These are phyloP conservation scores for Boletus subluridellus DNA, from an alignment of 1,284 basidiomycete species.

Conservation along the genomic window DNA sequence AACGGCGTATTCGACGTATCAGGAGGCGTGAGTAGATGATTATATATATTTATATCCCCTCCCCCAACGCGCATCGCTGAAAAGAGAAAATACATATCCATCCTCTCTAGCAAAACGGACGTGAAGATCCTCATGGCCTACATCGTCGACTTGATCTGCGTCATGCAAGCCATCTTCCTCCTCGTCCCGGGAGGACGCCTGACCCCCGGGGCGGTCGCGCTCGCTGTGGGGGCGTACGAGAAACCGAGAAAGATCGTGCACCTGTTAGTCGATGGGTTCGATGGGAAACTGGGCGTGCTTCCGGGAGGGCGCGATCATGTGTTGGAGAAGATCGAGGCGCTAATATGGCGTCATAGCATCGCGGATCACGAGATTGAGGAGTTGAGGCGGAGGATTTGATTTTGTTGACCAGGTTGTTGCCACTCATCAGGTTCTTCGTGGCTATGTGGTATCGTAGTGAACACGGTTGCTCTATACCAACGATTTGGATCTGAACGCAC, in stretches of 20 bases:
- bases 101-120: conserved; percentile 2
- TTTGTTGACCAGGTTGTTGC: background rate
- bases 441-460: background rate
- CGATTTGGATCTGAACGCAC: background rate
- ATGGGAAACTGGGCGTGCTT: background rate
- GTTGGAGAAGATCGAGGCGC: conserved; percentile 10
- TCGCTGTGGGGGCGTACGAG: conserved; percentile 1
- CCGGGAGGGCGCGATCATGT: conserved; percentile 6
- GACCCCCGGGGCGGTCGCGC: background rate
- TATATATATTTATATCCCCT: too few relatives aligned
- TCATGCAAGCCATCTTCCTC: conserved; percentile 26
- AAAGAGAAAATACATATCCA: too few relatives aligned
- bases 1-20: background rate
- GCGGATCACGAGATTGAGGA: conserved; percentile 2
- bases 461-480: background rate
- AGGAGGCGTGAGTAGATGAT: conserved; percentile 8
- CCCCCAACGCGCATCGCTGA: background rate
- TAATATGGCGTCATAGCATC: conserved; percentile 14
- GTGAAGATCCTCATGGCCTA: conserved; percentile 22
- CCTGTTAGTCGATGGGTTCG: background rate
- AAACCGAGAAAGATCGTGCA: background rate
- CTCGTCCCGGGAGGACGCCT: background rate
- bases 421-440: background rate
- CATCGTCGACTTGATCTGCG: conserved; percentile 23
- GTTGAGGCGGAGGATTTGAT: background rate